phyloP scores from a whole-genome alignment of 2,329 filamentous ascomycete species.

The Penicillium sp. region DNA sequence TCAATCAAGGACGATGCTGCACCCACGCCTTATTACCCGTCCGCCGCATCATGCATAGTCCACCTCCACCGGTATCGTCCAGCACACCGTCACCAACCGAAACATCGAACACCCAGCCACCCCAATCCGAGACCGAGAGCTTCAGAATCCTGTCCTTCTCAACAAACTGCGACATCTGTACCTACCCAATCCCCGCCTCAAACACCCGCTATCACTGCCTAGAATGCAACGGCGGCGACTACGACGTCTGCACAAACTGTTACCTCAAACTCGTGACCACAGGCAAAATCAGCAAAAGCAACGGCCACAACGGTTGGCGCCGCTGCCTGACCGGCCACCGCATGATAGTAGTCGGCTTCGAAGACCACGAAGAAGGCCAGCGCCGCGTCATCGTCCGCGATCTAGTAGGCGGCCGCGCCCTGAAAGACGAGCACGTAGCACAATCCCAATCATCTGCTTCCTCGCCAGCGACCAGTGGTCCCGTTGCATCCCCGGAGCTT shows the following conservation, averaged over 20 bases:
- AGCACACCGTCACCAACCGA: conserved; percentile 9
- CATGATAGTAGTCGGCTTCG: conserved; percentile 76
- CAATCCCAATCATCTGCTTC: conserved; percentile 17
- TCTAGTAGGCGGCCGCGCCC: conserved; percentile 69
- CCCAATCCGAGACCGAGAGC: conserved; percentile 43
- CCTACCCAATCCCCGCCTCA: conserved; percentile 64
- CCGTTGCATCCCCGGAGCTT: conserved; percentile 31
- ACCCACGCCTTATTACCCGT: conserved; percentile 77
- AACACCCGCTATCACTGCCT: conserved; percentile 76
- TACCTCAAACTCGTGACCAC: conserved; percentile 65
- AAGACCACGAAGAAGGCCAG: conserved; percentile 64
- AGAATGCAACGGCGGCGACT: conserved; percentile 73
- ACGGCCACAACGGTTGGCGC: conserved; percentile 77
- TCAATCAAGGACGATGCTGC: conserved; percentile 76
- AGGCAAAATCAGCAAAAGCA: conserved; percentile 65
- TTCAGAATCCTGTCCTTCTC: conserved; percentile 69
- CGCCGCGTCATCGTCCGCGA: conserved; percentile 66
- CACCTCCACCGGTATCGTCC: conserved; percentile 11
- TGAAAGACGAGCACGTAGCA: conserved; percentile 57
- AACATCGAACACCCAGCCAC: conserved; percentile 25
- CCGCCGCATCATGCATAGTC: conserved; percentile 51
- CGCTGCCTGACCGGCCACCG: conserved; percentile 76
- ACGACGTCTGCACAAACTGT: conserved; percentile 77
- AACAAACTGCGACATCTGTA: conserved; percentile 75
- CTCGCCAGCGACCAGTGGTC: conserved; percentile 16